Percentiles rank a stretch among this genome's conserved stretches.
Conservation (phyloP, 1,284 basidiomycete species). For the Tylopilus sp. region DNA sequence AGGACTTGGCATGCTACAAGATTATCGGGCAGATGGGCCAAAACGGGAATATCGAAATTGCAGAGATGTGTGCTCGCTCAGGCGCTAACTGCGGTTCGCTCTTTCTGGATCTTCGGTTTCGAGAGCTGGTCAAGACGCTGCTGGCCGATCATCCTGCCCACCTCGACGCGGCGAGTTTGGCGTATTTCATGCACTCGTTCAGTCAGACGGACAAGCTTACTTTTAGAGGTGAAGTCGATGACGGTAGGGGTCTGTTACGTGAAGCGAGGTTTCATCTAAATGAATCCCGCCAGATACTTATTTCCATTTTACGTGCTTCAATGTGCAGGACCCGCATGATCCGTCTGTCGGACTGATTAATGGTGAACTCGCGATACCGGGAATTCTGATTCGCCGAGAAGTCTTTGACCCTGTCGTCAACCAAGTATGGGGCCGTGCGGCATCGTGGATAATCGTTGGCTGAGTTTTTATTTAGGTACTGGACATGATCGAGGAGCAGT, state of each 20-base stretch:
- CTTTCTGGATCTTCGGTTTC: slow-evolving; percentile 77
- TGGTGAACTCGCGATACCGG: slow-evolving; percentile 75
- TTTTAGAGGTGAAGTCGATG: slow-evolving; percentile 65
- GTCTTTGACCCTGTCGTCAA: slow-evolving; percentile 78
- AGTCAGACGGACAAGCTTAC: slow-evolving; percentile 79
- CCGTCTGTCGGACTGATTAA: slow-evolving; percentile 67
- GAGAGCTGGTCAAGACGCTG: slow-evolving; percentile 65
- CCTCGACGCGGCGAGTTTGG: slow-evolving; percentile 68
- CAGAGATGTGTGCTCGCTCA: slow-evolving; percentile 76
- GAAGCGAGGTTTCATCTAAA: slow-evolving; percentile 14
- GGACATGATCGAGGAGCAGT: slow-evolving; percentile 69
- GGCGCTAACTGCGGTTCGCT: slow-evolving; percentile 79
- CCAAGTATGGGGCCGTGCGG: slow-evolving; percentile 44
- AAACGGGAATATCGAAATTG: slow-evolving; percentile 71
- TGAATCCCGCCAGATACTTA: slow-evolving; percentile 50
- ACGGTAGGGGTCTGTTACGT: slow-evolving; percentile 44
- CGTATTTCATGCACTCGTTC: slow-evolving; percentile 81
- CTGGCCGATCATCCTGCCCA: slow-evolving; percentile 73
- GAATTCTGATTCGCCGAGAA: slow-evolving; percentile 65
- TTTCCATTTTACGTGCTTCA: slow-evolving; percentile 81
- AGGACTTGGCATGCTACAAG: slow-evolving; percentile 70
- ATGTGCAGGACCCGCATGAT: slow-evolving; percentile 71
- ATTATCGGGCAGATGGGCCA: slow-evolving; percentile 71
- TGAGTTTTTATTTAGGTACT: slow-evolving; percentile 49
- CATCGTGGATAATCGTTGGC: not conserved